These are phyloP conservation scores for Clavaria fumosa DNA, from an alignment of 768 basidiomycete genomes.

Conservation along the genomic window DNA sequence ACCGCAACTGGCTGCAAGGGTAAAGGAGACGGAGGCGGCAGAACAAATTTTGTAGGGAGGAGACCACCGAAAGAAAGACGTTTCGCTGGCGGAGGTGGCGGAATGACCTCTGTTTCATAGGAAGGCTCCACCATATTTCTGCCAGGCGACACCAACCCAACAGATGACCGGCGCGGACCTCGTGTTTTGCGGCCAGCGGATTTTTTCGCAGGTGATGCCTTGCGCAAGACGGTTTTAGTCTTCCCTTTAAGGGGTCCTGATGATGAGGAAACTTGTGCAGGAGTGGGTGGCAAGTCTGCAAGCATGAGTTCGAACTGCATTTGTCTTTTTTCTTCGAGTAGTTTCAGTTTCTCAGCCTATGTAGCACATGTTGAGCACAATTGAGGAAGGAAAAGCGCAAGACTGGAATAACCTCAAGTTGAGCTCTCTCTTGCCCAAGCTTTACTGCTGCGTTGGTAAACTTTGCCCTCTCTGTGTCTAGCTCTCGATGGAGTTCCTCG, in stretches of 20 bases:
- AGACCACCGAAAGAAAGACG: conserved; percentile 30
- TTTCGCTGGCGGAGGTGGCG: conserved; percentile 23
- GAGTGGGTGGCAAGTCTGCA: conserved; percentile 37
- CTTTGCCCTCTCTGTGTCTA: conserved; percentile 49
- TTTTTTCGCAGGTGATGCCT: conserved; percentile 30
- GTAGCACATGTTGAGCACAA: too few relatives aligned
- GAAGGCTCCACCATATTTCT: conserved; percentile 20
- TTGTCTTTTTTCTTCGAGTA: conserved; percentile 57
- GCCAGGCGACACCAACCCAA: too few relatives aligned
- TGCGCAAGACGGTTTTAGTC: too few relatives aligned
- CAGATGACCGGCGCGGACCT: conserved; percentile 31
- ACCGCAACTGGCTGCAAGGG: conserved; percentile 31
- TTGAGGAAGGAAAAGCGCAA: too few relatives aligned
- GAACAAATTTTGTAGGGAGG: conserved; percentile 55
- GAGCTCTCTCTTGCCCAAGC: conserved; percentile 48
- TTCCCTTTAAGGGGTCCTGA: too few relatives aligned
- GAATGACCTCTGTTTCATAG: conserved; percentile 28
- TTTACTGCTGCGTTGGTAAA: conserved; percentile 49
- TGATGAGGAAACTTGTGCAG: conserved; percentile 16
- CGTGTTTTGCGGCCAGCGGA: conserved; percentile 33
- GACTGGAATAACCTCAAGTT: conserved; percentile 37
- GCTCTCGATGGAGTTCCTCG: conserved; percentile 34
- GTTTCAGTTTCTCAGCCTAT: conserved; percentile 44
- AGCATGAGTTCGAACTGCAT: conserved; percentile 56
- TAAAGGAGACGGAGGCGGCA: conserved; percentile 64